Evolutionary conservation across 2,329 filamentous ascomycete genomes (phyloP).

Genomic region (Canariomyces notabilis): DNA sequence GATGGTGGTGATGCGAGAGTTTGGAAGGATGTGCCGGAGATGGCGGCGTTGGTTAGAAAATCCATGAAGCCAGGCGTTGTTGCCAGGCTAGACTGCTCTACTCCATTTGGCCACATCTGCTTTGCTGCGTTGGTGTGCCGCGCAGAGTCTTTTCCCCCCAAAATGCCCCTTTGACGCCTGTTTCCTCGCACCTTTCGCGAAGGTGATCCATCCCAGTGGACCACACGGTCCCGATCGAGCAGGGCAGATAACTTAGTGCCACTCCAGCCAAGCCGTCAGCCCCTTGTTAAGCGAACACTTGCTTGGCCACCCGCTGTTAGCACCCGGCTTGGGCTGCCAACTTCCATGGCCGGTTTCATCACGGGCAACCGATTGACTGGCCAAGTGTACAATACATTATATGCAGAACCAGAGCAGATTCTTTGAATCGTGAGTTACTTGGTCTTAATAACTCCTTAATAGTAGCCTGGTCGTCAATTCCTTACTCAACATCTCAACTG

Average conservation of each 20-base stretch:
- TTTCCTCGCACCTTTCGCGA: constrained; percentile 28
- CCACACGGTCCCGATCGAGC: constrained; percentile 22
- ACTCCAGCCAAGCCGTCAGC: constrained; percentile 22
- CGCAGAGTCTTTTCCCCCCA: constrained; percentile 25
- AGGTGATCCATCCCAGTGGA: constrained; percentile 29
- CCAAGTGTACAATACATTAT: no score
- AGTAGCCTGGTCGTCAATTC: not conserved
- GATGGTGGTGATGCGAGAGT: constrained; percentile 13
- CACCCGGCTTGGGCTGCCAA: no score
- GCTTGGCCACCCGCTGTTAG: constrained; percentile 6
- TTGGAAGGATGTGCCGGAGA: constrained; percentile 13
- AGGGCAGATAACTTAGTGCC: constrained; percentile 24
- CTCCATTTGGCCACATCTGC: constrained; percentile 27
- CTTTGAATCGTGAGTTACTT: no score
- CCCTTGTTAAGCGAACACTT: constrained; percentile 18
- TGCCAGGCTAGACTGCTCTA: constrained; percentile 23
- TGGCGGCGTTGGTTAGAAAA: constrained; percentile 18
- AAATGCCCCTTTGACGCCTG: constrained; percentile 29
- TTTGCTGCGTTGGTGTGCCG: constrained; percentile 26
- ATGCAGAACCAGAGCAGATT: no score
- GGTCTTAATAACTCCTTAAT: no score
- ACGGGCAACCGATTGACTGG: no score
- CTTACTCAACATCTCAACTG: not conserved
- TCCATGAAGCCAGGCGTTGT: constrained; percentile 19
- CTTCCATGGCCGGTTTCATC: no score